Conservation (phyloP, 2,329 filamentous ascomycete genomes). For the Diplodia seriata region DNA sequence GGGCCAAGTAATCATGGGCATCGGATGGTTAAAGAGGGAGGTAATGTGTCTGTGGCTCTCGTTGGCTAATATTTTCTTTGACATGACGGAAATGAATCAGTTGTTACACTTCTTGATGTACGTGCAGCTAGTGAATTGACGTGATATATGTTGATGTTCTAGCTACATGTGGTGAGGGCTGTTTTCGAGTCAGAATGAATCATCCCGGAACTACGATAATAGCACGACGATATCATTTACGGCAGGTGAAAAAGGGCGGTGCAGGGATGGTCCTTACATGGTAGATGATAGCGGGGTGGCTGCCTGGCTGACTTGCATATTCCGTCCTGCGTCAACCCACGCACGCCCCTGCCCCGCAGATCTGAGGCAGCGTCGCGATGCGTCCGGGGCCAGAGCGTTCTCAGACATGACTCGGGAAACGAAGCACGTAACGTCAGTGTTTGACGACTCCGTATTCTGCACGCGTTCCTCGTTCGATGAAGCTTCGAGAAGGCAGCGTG, state of each 20-base stretch:
- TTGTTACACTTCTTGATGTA: not conserved
- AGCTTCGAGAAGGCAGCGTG: not conserved
- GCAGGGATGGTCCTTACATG: not conserved
- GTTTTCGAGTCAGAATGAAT: not conserved
- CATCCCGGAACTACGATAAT: not conserved
- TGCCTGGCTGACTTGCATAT: slow-evolving; percentile 14
- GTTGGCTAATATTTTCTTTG: not conserved
- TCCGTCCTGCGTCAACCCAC: not conserved
- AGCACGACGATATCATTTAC: not conserved
- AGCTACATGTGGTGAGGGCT: too few relatives aligned
- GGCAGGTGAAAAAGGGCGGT: not conserved
- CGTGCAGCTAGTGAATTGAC: not conserved
- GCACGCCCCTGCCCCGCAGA: slow-evolving; percentile 22
- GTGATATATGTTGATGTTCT: not conserved
- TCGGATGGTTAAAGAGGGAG: slow-evolving; percentile 16
- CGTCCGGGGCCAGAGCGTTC: not conserved
- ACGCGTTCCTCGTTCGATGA: not conserved
- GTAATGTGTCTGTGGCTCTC: slow-evolving; percentile 1
- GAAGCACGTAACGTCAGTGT: not conserved
- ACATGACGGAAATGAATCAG: not conserved
- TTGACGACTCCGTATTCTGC: not conserved
- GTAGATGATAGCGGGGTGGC: not conserved
- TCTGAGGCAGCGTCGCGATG: slow-evolving; percentile 9
- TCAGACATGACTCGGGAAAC: slow-evolving; percentile 10
- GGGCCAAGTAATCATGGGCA: slow-evolving; percentile 8